Evolutionary conservation across 192 early-diverging fungal genomes (phyloP), one percentile per base, ranked within the genome.

Genomic region (Radiomyces spectabilis): DNA sequence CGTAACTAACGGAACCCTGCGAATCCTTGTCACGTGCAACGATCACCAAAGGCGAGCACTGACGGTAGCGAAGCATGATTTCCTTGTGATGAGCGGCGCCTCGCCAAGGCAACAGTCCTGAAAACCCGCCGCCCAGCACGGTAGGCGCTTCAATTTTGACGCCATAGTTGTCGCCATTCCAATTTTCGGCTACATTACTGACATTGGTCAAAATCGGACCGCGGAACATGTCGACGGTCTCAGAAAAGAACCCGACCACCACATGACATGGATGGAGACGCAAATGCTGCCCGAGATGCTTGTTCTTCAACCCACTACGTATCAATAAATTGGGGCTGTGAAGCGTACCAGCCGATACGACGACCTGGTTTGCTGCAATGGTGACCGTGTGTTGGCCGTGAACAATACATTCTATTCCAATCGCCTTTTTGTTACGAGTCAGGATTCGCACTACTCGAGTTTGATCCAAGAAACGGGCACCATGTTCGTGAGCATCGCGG

Each of bases 171-270:
- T 72, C 33, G 7, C 83, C 83, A 51, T 84, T 77, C 0, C 62
- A 51, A 42, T 88, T 75, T 31, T 81, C 80, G 1, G 61, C 68
- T 1, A 71, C 74, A 9, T 65, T 69, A 25, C 66, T 57, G 15
- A 88, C 66, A n/a, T 83, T 70, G 4, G 83, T 87, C 79, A 89
- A 81, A 33, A 85, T 81, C 5, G 80, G 68, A 6, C 79, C 80
- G 42, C 63, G 51, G 29, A 78, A 77, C 6, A 53, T 50, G 16
- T 84, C 62, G 10, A 84, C 41, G 2, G 56, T 48, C 30, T 70
- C 55, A 39, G 80, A 53, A 51, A 50, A 50, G 53, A 84, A 84
- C 7, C 85, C 86, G 63, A 80, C 77, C 32, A 78, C 72, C 39
- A 72, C 41, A 12, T 51, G 39, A n/a, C 69, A 74, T 21, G 86